Conservation (phyloP, 2,329 filamentous ascomycete species). For the Magnaporthiopsis poae region DNA sequence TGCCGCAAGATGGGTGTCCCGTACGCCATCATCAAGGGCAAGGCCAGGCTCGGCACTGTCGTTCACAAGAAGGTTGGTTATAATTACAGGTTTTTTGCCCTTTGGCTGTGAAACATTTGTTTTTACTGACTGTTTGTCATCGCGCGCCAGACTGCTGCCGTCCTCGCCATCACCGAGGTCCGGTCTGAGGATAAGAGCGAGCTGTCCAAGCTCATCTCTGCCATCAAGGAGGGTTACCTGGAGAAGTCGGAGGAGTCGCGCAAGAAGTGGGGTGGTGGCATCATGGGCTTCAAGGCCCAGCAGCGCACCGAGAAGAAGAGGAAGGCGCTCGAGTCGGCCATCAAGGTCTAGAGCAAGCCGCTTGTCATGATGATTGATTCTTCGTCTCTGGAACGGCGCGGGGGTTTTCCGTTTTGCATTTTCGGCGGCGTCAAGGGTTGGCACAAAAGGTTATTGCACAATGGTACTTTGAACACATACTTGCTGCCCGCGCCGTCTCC, state of each 20-base stretch:
- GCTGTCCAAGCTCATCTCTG: constrained; percentile 88
- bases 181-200: constrained; percentile 97
- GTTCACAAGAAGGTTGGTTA: constrained; percentile 90
- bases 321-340: constrained; percentile 85
- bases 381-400: constrained; percentile 16
- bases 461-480: constrained; percentile 14
- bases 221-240: constrained; percentile 95
- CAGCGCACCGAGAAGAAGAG: constrained; percentile 70
- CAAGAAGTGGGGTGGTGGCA: constrained; percentile 97
- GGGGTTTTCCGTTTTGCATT: constrained; percentile 16
- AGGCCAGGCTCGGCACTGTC: constrained; percentile 95
- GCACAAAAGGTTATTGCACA: constrained; percentile 21
- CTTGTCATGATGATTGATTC: constrained; percentile 14
- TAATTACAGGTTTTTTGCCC: background rate
- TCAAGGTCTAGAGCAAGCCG: constrained; percentile 74
- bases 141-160: constrained; percentile 73
- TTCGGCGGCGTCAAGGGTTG: constrained; percentile 24
- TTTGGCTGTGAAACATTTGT: background rate
- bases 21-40: constrained; percentile 99
- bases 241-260: constrained; percentile 88
- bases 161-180: constrained; percentile 91
- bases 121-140: constrained; percentile 5
- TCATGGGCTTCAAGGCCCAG: constrained; percentile 94
- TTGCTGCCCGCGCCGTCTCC: background rate
- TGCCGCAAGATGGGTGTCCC: constrained; percentile 99